phyloP scores from a whole-genome alignment of 345 rosid species.

The Erucastrum elatum region DNA sequence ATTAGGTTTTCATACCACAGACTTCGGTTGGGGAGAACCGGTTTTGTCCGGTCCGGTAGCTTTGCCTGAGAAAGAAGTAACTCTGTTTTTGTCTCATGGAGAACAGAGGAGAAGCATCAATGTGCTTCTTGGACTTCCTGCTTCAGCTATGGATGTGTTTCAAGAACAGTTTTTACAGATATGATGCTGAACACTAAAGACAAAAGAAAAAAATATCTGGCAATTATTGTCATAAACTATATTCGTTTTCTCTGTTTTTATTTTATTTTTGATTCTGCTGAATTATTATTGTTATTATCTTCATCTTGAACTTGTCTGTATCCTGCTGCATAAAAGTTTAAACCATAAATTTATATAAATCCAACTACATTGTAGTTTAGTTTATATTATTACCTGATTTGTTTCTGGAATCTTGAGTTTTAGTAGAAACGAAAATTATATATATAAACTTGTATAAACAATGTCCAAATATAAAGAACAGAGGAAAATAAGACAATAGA shows the following conservation, averaged over 20 bases:
- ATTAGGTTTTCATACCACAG: constrained; percentile 71
- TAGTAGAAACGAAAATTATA: not conserved
- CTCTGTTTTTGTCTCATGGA: constrained; percentile 82
- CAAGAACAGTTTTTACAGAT: constrained; percentile 52
- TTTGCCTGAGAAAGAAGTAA: constrained; percentile 89
- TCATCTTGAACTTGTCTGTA: constrained; percentile 29
- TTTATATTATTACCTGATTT: not conserved
- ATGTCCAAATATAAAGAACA: constrained; percentile 8
- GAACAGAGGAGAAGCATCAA: constrained; percentile 77
- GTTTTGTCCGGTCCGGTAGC: constrained; percentile 80
- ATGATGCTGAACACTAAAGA: constrained; percentile 16
- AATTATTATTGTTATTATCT: constrained; percentile 24
- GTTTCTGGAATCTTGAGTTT: not conserved
- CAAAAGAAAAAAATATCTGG: not conserved
- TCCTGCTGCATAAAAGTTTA: constrained; percentile 27
- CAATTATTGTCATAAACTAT: constrained; percentile 23
- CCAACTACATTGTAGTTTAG: constrained; percentile 5
- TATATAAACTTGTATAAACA: not conserved
- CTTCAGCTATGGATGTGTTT: constrained; percentile 72
- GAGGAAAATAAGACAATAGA: constrained; percentile 11
- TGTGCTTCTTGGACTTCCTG: constrained; percentile 86
- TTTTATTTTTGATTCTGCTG: constrained; percentile 5
- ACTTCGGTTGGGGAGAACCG: constrained; percentile 96
- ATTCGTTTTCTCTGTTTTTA: constrained; percentile 32
- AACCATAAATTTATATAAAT: constrained; percentile 19